Conservation (phyloP, 108 stramenopile species). For the Mediolabrus comicus region DNA sequence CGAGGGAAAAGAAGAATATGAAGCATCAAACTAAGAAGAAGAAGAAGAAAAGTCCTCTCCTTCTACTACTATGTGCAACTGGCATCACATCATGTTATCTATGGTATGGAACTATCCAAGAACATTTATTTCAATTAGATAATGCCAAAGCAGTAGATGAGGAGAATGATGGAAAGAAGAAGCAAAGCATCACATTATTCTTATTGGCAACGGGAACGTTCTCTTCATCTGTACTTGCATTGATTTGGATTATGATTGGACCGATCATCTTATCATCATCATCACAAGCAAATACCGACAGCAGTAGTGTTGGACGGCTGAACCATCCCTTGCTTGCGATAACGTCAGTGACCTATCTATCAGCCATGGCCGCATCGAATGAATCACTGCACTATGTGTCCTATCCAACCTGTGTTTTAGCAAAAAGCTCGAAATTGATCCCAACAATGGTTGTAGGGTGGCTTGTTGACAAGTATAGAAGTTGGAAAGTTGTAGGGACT, state of each 20-base stretch:
- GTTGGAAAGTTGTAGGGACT: background rate
- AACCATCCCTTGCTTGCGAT: slow-evolving; percentile 49
- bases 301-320: slow-evolving; percentile 9
- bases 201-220: slow-evolving; percentile 61
- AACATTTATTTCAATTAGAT: slow-evolving; percentile 45
- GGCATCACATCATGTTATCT: slow-evolving; percentile 82
- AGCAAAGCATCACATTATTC: slow-evolving; percentile 62
- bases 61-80: slow-evolving; percentile 50
- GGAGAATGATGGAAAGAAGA: slow-evolving; percentile 23
- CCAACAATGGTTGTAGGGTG: slow-evolving; percentile 88
- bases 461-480: slow-evolving; percentile 49
- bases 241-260: slow-evolving; percentile 54
- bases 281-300: background rate
- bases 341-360: slow-evolving; percentile 61
- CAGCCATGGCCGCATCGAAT: slow-evolving; percentile 80
- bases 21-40: background rate
- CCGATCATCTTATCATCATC: background rate
- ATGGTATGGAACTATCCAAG: slow-evolving; percentile 83
- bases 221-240: slow-evolving; percentile 64
- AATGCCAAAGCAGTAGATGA: slow-evolving; percentile 14
- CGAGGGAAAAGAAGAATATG: no score
- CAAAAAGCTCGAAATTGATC: slow-evolving; percentile 93
- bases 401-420: slow-evolving; percentile 91
- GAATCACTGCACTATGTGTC: slow-evolving; percentile 82
- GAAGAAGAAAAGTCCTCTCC: slow-evolving; percentile 20